These are phyloP conservation scores for Galerina marginata DNA, from an alignment of 768 basidiomycete genomes.

Conservation along the genomic window DNA sequence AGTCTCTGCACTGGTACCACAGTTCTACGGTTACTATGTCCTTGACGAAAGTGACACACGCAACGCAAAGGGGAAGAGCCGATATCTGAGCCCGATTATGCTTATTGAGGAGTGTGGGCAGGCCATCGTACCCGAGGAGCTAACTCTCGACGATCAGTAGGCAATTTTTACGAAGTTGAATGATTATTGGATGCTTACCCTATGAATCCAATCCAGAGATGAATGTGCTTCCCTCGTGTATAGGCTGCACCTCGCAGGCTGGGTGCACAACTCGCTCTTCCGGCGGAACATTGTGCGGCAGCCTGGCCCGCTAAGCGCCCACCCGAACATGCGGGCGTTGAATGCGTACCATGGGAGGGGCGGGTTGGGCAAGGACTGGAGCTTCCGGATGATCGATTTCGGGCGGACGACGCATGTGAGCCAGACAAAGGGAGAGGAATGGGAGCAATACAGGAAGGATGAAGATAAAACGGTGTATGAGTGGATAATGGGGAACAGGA, in stretches of 20 bases:
- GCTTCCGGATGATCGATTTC: too few species aligned
- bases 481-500: too few species aligned
- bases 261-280: constrained; percentile 42
- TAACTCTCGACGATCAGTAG: constrained; percentile 45
- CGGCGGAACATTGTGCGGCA: constrained; percentile 45
- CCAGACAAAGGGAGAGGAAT: too few species aligned
- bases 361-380: too few species aligned
- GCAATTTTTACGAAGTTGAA: constrained; percentile 2
- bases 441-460: too few species aligned
- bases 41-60: constrained; percentile 19
- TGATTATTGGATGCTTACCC: neutral
- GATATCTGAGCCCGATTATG: constrained; percentile 45
- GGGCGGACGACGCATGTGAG: too few species aligned
- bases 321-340: constrained; percentile 4
- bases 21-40: constrained; percentile 67
- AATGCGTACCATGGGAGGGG: too few species aligned
- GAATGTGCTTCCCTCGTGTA: constrained; percentile 47
- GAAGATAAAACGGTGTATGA: too few species aligned
- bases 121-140: constrained; percentile 26
- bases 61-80: neutral
- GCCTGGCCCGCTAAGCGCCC: constrained; percentile 34
- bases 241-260: constrained; percentile 41
- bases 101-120: constrained; percentile 49
- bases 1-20: constrained; percentile 57
- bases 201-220: constrained; percentile 24